Percentiles rank a stretch among this genome's conserved stretches.
Evolutionary conservation across 1,284 basidiomycete species (phyloP).

Genomic region (Tremellales sp.): DNA sequence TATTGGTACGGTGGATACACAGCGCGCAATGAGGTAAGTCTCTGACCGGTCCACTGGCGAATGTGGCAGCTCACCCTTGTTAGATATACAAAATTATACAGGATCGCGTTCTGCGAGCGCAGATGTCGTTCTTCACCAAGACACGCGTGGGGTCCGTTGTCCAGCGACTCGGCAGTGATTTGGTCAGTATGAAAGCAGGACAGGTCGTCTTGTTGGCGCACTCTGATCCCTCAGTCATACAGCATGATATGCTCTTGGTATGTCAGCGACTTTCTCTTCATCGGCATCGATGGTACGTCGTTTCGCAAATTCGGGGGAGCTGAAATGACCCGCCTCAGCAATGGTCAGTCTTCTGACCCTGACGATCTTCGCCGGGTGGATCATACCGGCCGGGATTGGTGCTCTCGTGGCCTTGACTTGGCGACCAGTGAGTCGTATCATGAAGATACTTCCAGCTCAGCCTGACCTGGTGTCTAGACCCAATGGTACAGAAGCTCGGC

Average conservation of each 20-base stretch:
- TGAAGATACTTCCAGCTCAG: background rate
- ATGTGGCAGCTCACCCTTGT: no score
- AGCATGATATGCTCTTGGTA: no score
- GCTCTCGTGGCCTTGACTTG: constrained; percentile 14
- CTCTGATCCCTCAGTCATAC: no score
- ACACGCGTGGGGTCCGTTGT: constrained; percentile 34
- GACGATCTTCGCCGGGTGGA: constrained; percentile 23
- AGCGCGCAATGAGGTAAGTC: no score
- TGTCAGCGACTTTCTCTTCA: no score
- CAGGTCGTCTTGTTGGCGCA: no score
- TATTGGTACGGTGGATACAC: no score
- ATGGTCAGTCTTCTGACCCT: constrained; percentile 17
- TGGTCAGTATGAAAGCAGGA: no score
- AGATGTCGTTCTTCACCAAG: constrained; percentile 32
- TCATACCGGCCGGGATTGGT: constrained; percentile 12
- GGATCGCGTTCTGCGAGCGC: constrained; percentile 23
- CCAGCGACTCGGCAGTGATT: constrained; percentile 31
- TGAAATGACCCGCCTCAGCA: constrained; percentile 19
- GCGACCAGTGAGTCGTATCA: constrained; percentile 15
- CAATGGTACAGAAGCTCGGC: constrained; percentile 21
- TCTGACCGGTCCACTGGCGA: no score
- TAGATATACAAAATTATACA: constrained; percentile 31
- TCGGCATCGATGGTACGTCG: no score
- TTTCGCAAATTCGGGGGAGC: no score
- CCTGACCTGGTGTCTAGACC: constrained; percentile 5